Conservation (phyloP, 2,329 filamentous ascomycete genomes). For the Neofusicoccum cordaticola region DNA sequence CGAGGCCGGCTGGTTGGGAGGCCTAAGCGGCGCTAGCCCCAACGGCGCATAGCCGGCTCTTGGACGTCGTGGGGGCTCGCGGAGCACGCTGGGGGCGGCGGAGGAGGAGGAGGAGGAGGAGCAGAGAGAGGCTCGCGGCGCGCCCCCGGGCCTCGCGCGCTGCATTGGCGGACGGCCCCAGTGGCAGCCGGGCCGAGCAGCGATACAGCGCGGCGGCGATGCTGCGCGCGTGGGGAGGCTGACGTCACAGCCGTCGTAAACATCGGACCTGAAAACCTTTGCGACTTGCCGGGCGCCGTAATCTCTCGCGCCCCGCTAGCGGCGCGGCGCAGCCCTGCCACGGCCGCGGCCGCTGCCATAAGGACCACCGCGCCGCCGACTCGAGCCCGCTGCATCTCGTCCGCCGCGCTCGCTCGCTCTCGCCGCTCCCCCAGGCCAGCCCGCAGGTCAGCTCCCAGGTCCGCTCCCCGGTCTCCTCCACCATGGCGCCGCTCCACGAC, state of each 20-base stretch:
- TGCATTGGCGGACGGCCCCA: background rate
- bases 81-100: background rate
- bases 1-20: background rate
- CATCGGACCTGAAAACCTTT: constrained; percentile 6
- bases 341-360: background rate
- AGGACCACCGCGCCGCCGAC: constrained; percentile 4
- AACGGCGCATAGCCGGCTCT: background rate
- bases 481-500: background rate
- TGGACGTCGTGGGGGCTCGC: background rate
- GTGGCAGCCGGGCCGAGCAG: background rate
- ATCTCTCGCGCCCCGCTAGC: constrained; percentile 7
- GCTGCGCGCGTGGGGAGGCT: background rate
- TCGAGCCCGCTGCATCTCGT: background rate
- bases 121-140: background rate
- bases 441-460: no score
- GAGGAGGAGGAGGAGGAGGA: background rate
- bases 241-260: constrained; percentile 4
- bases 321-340: background rate
- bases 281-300: constrained; percentile 1
- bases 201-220: background rate
- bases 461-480: background rate
- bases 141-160: background rate
- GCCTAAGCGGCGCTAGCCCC: background rate
- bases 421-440: background rate
- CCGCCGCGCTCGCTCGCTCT: background rate